Conservation (phyloP, 1,284 basidiomycete genomes). For the Fomitopsis palustris region DNA sequence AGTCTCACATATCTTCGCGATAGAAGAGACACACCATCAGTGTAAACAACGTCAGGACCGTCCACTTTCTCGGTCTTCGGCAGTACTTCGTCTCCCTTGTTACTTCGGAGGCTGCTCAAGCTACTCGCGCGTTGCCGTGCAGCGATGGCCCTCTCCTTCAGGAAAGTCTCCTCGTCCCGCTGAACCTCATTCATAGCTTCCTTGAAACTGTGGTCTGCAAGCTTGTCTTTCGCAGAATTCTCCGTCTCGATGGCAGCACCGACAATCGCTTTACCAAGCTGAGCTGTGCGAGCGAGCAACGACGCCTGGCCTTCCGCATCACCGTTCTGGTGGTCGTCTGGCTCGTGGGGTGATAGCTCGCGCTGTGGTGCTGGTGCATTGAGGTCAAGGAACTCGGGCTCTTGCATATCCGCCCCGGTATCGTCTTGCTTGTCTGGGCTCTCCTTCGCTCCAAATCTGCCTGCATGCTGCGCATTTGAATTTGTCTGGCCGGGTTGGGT, state of each 20-base stretch:
- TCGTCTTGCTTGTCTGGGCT: conserved; percentile 22
- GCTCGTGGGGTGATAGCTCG: background rate
- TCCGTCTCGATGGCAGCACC: conserved; percentile 28
- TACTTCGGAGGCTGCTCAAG: conserved; percentile 5
- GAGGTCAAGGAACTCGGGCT: conserved; percentile 67
- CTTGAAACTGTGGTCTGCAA: conserved; percentile 25
- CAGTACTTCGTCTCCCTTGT: conserved; percentile 50
- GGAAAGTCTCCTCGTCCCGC: conserved; percentile 15
- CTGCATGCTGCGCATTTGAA: conserved; percentile 23
- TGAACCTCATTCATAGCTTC: conserved; percentile 21
- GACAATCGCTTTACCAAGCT: conserved; percentile 29
- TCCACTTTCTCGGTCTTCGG: conserved; percentile 43
- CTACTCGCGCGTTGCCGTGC: conserved; percentile 17
- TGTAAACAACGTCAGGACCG: conserved; percentile 67
- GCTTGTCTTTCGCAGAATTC: conserved; percentile 24
- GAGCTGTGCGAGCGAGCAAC: conserved; percentile 23
- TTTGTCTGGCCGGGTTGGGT: conserved; percentile 43
- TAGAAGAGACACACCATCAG: conserved; percentile 46
- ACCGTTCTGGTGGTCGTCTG: background rate
- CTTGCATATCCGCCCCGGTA: conserved; percentile 30
- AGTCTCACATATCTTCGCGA: background rate
- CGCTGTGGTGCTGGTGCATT: conserved; percentile 35
- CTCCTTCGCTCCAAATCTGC: conserved; percentile 43
- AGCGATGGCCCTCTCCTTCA: conserved; percentile 24
- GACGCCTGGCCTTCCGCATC: conserved; percentile 6